A percentile compares a stretch with the other conserved stretches of the same genome.
phyloP scores from a whole-genome alignment of 495 filamentous ascomycete species.

The Penicillium argentinense region DNA sequence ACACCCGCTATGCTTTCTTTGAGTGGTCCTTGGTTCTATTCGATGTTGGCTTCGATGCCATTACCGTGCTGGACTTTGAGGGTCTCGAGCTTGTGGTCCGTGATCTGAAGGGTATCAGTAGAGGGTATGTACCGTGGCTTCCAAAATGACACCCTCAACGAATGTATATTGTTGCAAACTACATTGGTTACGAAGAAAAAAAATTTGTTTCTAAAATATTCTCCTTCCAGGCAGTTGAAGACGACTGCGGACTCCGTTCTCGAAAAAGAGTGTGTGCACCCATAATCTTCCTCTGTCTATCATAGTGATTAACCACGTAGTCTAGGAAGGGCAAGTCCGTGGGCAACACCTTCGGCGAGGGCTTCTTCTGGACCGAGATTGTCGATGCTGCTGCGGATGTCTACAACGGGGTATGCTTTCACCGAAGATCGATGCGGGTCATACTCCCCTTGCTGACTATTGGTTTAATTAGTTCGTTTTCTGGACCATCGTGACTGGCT shows the following conservation, averaged over 20 bases:
- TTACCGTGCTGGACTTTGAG: conserved; percentile 93
- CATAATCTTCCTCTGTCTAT: conserved; percentile 10
- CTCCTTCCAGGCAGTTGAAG: conserved; percentile 50
- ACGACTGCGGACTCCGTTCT: conserved; percentile 73
- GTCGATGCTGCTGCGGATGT: conserved; percentile 84
- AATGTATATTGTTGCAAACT: conserved; percentile 51
- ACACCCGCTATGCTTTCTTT: conserved; percentile 98
- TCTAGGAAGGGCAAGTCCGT: conserved; percentile 75
- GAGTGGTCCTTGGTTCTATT: conserved; percentile 95
- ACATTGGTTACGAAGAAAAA: conserved; percentile 32
- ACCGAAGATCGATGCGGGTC: too few relatives aligned
- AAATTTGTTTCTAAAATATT: conserved; percentile 48
- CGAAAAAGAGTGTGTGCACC: conserved; percentile 78
- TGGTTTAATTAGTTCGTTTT: conserved; percentile 74
- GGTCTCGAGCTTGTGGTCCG: conserved; percentile 84
- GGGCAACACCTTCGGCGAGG: conserved; percentile 65
- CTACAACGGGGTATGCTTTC: conserved; percentile 91
- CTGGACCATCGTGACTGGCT: conserved; percentile 89
- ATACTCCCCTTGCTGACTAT: conserved; percentile 21
- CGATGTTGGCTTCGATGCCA: conserved; percentile 95
- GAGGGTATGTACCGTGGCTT: conserved; percentile 99
- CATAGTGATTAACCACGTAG: conserved; percentile 36
- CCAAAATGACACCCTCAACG: conserved; percentile 68
- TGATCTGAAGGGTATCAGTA: conserved; percentile 86
- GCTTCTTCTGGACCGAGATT: conserved; percentile 71